These are phyloP conservation scores for Cryptosporidium xiaoi DNA, from an alignment of 169 alveolate species.

Conservation along the genomic window DNA sequence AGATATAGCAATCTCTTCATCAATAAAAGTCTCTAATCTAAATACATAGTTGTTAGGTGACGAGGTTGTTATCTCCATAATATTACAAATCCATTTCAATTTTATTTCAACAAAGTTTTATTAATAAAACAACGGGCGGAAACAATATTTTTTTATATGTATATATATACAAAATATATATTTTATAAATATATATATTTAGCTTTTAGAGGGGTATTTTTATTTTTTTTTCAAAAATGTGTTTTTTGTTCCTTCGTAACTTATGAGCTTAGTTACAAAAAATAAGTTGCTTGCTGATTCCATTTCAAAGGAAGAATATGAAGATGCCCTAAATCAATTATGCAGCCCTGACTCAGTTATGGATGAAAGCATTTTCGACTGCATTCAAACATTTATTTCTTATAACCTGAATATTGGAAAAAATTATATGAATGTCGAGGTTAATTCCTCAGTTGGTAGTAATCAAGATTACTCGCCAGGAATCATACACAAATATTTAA, in stretches of 20 bases:
- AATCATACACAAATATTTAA: conserved; percentile 2
- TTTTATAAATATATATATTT: neutral
- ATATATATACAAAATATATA: too few species aligned
- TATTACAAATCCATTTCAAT: conserved; percentile 13
- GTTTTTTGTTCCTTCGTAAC: neutral
- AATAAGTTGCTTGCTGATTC: conserved; percentile 6
- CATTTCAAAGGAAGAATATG: conserved; percentile 55
- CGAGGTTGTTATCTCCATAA: neutral
- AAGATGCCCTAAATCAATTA: conserved; percentile 29
- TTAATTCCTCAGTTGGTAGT: neutral
- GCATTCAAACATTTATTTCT: conserved; percentile 43
- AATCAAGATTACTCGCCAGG: neutral
- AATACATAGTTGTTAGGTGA: neutral
- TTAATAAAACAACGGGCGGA: conserved; percentile 16
- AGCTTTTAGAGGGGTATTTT: conserved; percentile 36
- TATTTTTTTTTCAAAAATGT: neutral
- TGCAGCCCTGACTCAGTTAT: conserved; percentile 37
- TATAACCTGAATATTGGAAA: conserved; percentile 19
- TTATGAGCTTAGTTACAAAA: conserved; percentile 15
- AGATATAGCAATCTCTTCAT: conserved; percentile 40
- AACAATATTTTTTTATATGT: neutral
- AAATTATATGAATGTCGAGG: neutral
- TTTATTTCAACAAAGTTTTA: neutral
- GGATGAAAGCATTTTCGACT: conserved; percentile 46
- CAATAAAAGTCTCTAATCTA: conserved; percentile 45